Percentiles rank a stretch among this genome's conserved stretches.
Evolutionary conservation across 2,329 filamentous ascomycete species (phyloP).

Genomic region (Exophiala calicioides): DNA sequence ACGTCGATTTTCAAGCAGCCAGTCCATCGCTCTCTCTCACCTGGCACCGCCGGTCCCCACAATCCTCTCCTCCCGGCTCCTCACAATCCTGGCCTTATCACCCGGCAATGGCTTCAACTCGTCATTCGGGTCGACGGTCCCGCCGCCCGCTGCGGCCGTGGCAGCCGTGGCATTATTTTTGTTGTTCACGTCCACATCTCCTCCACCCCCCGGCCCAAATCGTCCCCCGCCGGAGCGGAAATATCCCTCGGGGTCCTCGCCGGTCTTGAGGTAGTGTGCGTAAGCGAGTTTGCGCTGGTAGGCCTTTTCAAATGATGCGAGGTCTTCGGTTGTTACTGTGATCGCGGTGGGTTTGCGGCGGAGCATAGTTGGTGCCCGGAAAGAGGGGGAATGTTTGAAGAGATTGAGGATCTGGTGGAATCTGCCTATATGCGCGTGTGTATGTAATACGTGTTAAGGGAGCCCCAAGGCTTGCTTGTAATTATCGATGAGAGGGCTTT

Average conservation of each 20-base stretch:
- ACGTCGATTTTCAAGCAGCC: background rate
- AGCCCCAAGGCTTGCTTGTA: too few relatives aligned
- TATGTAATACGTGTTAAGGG: too few relatives aligned
- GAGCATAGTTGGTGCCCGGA: conserved; percentile 48
- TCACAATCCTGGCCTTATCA: conserved; percentile 50
- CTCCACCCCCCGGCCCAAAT: conserved; percentile 33
- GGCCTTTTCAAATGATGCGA: conserved; percentile 48
- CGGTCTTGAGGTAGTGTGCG: conserved; percentile 28
- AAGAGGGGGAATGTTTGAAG: too few relatives aligned
- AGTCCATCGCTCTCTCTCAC: background rate
- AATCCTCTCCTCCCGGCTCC: conserved; percentile 49
- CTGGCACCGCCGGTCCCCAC: conserved; percentile 20
- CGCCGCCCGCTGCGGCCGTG: conserved; percentile 26
- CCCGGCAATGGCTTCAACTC: conserved; percentile 53
- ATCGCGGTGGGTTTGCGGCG: conserved; percentile 55
- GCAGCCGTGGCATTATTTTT: conserved; percentile 3
- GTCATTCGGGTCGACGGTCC: conserved; percentile 48
- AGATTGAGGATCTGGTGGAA: too few relatives aligned
- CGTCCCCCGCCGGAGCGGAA: conserved; percentile 18
- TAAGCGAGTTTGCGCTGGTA: conserved; percentile 26
- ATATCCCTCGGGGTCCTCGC: conserved; percentile 30
- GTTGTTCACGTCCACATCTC: conserved; percentile 21
- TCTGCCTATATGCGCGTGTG: too few relatives aligned
- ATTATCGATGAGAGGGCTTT: too few relatives aligned
- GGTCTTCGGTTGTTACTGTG: conserved; percentile 51